Evolutionary conservation across 495 filamentous ascomycete species (phyloP), one percentile per base, ranked within the genome.

Genomic region (Platismatia glauca): DNA sequence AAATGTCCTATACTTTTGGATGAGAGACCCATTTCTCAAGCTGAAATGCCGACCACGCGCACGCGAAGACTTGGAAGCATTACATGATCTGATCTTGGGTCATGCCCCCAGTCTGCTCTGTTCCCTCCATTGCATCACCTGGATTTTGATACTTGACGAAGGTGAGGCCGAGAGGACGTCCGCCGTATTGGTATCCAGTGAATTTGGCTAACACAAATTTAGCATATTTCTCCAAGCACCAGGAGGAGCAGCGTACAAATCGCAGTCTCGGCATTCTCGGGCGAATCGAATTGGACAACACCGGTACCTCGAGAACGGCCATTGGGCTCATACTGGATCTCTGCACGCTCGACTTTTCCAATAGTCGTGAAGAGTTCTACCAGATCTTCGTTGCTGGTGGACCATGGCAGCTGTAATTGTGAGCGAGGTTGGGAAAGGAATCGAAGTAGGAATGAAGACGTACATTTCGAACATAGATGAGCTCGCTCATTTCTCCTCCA

Each of bases 51-150:
- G 27, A 33, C 46, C 27, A 59, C 48, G 34, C 53, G 31, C 50
- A 61, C 38, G 37, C 43, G 39, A 46, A 22, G 50, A 52, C 43
- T 31, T 37, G 38, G 37, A 57, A 38, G 60, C 57, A 37, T 35
- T 83, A 98, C 93, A 96, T 96, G 75, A 98, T 97, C 79, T 98
- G 93, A 70, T 97, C 94, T 73, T 98, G 94, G 4, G 91, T 95
- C 68, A 96, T 73, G 62, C 82, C 83, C 58, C 79, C 84, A 24
- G 89, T 85, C n/a, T 82, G 77, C 67, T 94, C 87, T 27, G 72
- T 68, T 37, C 83, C 89, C 67, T 96, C 91, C 89, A 94, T 95
- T 66, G 78, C 81, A 68, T 92, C 90, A 22, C 73, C 80, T 61
- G 78, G 76, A 66, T 83, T 90, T 70, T 86, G 75, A 74, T 97